Evolutionary conservation across 2,329 filamentous ascomycete species (phyloP).

Genomic region (Cladosporium sp.): DNA sequence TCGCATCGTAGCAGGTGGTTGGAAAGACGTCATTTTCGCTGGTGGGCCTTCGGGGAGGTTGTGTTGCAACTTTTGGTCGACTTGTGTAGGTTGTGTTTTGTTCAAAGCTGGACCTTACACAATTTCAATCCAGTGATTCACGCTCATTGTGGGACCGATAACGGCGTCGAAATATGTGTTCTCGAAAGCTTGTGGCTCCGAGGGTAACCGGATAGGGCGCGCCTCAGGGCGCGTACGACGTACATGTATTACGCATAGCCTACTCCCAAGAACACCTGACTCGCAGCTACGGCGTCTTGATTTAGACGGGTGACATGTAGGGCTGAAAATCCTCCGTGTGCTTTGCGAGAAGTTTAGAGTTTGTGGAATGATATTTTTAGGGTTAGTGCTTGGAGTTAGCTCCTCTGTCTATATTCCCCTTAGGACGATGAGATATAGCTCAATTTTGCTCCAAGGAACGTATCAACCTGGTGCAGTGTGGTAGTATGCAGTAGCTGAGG

Average conservation of each 20-base stretch:
- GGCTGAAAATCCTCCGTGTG: neutral
- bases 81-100: neutral
- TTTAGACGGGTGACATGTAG: neutral
- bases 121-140: neutral
- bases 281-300: neutral
- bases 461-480: neutral
- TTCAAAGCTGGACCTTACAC: neutral
- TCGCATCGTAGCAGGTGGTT: constrained; percentile 66
- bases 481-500: neutral
- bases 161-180: neutral
- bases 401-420: neutral
- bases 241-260: neutral
- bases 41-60: neutral
- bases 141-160: neutral
- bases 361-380: neutral
- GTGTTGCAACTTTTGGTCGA: neutral
- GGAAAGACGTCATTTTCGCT: constrained; percentile 1
- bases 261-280: neutral
- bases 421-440: neutral
- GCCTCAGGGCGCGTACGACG: neutral
- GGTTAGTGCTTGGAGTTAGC: neutral
- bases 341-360: neutral
- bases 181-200: neutral
- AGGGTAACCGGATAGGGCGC: neutral
- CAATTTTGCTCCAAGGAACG: neutral